Conservation (phyloP, 805 yeast species). For the Pichia thaimueangensis region DNA sequence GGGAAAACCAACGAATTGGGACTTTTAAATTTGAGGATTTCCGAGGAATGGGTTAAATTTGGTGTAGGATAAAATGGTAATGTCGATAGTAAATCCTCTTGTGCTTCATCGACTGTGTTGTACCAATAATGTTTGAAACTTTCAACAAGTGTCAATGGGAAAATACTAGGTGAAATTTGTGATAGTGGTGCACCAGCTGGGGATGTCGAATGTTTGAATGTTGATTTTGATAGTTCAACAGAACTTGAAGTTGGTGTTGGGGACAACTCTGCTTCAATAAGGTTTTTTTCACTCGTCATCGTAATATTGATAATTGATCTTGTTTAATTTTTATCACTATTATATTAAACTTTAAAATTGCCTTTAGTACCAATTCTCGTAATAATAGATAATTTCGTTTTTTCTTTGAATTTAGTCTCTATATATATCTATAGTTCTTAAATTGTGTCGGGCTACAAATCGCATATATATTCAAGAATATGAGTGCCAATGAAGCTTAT, state of each 20-base stretch:
- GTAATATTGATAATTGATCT: too few species aligned
- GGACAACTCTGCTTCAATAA: not conserved
- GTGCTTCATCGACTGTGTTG: slow-evolving; percentile 24
- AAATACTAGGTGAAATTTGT: slow-evolving; percentile 37
- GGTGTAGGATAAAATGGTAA: slow-evolving; percentile 55
- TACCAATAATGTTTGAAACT: slow-evolving; percentile 47
- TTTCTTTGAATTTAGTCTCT: too few species aligned
- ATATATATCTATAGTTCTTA: too few species aligned
- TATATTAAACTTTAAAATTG: too few species aligned
- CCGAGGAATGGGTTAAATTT: slow-evolving; percentile 40
- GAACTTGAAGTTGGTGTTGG: not conserved
- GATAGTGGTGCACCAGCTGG: slow-evolving; percentile 62
- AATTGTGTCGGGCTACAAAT: too few species aligned
- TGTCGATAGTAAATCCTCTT: slow-evolving; percentile 41
- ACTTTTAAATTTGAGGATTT: slow-evolving; percentile 49
- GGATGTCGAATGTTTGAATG: slow-evolving; percentile 49
- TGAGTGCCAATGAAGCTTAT: too few species aligned
- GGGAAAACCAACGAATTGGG: slow-evolving; percentile 31
- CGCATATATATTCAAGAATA: too few species aligned
- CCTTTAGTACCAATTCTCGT: too few species aligned
- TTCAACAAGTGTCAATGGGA: slow-evolving; percentile 50
- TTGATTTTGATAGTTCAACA: not conserved
- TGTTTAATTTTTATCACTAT: too few species aligned
- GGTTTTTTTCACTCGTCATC: not conserved
- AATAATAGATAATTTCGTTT: too few species aligned